Evolutionary conservation across 805 yeast species (phyloP).

Genomic region (Tetrapisispora phaffii): DNA sequence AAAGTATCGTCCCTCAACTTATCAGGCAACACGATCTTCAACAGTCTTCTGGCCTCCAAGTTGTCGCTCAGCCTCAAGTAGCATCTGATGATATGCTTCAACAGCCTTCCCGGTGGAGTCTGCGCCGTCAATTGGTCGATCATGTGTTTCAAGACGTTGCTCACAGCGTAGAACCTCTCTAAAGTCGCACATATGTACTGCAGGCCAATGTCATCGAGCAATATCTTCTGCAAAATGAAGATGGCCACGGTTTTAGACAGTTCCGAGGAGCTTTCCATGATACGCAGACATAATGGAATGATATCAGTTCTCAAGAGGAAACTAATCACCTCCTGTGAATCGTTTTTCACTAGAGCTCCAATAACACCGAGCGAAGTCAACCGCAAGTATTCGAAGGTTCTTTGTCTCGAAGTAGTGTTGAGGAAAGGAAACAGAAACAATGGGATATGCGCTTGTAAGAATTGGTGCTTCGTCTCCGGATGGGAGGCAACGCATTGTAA

Average conservation of each 20-base stretch:
- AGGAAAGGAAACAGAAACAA: conserved; percentile 87
- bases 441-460: conserved; percentile 85
- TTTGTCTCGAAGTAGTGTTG: conserved; percentile 80
- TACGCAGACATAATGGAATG: conserved; percentile 85
- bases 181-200: conserved; percentile 89
- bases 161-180: conserved; percentile 90
- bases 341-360: conserved; percentile 94
- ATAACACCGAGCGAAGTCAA: conserved; percentile 91
- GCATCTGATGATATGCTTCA: conserved; percentile 91
- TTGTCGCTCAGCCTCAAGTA: conserved; percentile 85
- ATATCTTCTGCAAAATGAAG: conserved; percentile 85
- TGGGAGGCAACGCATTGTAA: conserved; percentile 96
- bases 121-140: conserved; percentile 71
- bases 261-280: conserved; percentile 93
- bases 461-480: conserved; percentile 75
- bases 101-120: conserved; percentile 65
- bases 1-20: conserved; percentile 72
- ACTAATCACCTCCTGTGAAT: conserved; percentile 87
- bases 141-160: conserved; percentile 77
- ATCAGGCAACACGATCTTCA: conserved; percentile 75
- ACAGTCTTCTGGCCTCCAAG: conserved; percentile 78
- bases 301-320: conserved; percentile 91
- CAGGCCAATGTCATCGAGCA: conserved; percentile 85
- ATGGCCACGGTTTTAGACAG: conserved; percentile 93
- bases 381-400: conserved; percentile 89